These are phyloP conservation scores for Colletotrichum simmondsii DNA, from an alignment of 2,329 filamentous ascomycete genomes.

Conservation along the genomic window DNA sequence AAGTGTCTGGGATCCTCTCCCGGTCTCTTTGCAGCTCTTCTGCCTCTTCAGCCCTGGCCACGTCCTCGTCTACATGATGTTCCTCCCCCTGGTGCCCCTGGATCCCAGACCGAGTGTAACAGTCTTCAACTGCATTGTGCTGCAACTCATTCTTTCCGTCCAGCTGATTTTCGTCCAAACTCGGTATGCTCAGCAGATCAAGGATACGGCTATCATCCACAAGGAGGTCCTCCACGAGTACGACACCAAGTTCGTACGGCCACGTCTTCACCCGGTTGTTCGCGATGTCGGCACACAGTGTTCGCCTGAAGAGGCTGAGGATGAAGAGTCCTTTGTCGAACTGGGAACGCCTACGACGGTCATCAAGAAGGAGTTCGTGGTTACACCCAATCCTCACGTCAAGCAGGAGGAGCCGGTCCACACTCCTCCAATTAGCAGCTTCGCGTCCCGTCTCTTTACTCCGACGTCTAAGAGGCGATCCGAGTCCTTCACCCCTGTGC, in stretches of 20 bases:
- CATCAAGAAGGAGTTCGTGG: conserved; percentile 81
- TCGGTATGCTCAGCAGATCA: conserved; percentile 84
- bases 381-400: conserved; percentile 84
- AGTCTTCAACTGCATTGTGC: conserved; percentile 82
- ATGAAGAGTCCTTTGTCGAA: conserved; percentile 56
- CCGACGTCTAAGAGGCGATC: conserved; percentile 39
- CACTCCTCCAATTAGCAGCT: conserved; percentile 24
- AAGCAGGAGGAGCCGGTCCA: conserved; percentile 66
- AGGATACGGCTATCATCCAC: conserved; percentile 86
- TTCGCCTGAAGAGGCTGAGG: conserved; percentile 57
- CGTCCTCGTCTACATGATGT: conserved; percentile 89
- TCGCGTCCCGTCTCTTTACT: conserved; percentile 33
- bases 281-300: conserved; percentile 84
- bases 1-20: conserved; percentile 91
- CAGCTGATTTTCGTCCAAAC: conserved; percentile 81
- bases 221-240: conserved; percentile 96
- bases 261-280: conserved; percentile 84
- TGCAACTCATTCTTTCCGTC: conserved; percentile 79
- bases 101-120: conserved; percentile 88
- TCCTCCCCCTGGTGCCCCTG: conserved; percentile 79
- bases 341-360: conserved; percentile 67
- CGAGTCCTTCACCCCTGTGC: conserved; percentile 47
- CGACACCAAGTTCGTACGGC: conserved; percentile 94
- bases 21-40: conserved; percentile 83
- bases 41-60: conserved; percentile 95